Base-by-base conservation (phyloP, 192 early-diverging fungal species). In the Haplosporangium gracile region DNA sequence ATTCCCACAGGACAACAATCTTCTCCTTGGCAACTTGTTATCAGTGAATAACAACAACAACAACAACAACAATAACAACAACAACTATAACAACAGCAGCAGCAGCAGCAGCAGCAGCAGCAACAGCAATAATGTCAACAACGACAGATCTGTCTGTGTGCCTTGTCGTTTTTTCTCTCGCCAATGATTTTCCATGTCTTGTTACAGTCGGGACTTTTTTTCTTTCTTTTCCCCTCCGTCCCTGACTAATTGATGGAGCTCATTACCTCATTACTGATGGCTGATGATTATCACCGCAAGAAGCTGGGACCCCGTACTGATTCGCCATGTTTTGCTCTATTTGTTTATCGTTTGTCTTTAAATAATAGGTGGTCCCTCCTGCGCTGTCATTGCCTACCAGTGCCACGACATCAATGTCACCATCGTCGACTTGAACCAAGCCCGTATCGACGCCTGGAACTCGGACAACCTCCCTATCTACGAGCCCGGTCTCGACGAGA, bases 371-470 rank as follows among this genome's bases (percentile, higher is more conserved):
- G 97, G 97, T 34, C 97, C 97, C 11, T 97, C 97, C 7, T 95
- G 96, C 88, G 94, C 97, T 77, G 97, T 99, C 76, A 97, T 99
- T 78, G 96, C 97, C 18, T 93, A 90, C 82, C 96, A 97, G 86
- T 97, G 97, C 90, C 96, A 93, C 32, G 90, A 94, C 51, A 91
- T 98, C 85, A 92, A 97, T 77, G 96, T 99, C 63, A 97, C 97
- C 11, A 97, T 99, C 72, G 97, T 97, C 24, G 97, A 97, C 87
- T 92, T 93, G 77, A 96, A 95, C 88, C 88, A 91, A 68, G 82
- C 88, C 71, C 94, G 96, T 82, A 97, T 99, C 76, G 93, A 92
- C 39, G 95, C 95, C 47, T 99, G 97, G 97, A 99, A 99, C 89
- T 97, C 96, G 9, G 90, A 94, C 63, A 79, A 90, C 38, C 93